phyloP scores from a whole-genome alignment of 1,284 basidiomycete genomes.

The Puccinia horiana region DNA sequence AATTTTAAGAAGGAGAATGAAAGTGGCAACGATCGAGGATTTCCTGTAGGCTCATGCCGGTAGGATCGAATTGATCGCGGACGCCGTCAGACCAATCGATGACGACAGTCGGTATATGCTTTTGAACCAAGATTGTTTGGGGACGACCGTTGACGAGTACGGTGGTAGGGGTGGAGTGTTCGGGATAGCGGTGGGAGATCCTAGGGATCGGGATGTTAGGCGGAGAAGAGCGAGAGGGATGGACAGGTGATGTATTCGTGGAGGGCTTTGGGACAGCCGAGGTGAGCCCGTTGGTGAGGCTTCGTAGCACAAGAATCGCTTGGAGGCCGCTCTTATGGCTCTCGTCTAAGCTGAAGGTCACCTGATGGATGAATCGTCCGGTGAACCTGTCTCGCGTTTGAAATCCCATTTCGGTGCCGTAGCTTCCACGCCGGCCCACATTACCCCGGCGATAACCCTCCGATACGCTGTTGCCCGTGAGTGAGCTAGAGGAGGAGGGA shows the following conservation, averaged over 20 bases:
- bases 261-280: background rate
- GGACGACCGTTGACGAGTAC: conserved; percentile 14
- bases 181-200: conserved; percentile 22
- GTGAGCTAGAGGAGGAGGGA: background rate
- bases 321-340: conserved; percentile 23
- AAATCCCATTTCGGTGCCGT: background rate
- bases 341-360: conserved; percentile 34
- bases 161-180: background rate
- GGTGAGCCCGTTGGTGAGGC: conserved; percentile 22
- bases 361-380: conserved; percentile 24
- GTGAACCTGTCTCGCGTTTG: background rate
- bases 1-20: conserved; percentile 1
- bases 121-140: background rate
- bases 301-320: conserved; percentile 4
- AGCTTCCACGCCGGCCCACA: background rate
- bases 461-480: background rate
- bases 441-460: background rate
- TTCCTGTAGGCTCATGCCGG: conserved; percentile 26
- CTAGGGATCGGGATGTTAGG: conserved; percentile 11
- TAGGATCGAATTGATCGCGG: conserved; percentile 30
- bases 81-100: conserved; percentile 35
- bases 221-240: background rate
- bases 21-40: conserved; percentile 28
- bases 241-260: background rate
- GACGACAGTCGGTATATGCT: conserved; percentile 18